Base-by-base conservation (phyloP, 2,329 filamentous ascomycete species). In the Fusarium kyushuense region DNA sequence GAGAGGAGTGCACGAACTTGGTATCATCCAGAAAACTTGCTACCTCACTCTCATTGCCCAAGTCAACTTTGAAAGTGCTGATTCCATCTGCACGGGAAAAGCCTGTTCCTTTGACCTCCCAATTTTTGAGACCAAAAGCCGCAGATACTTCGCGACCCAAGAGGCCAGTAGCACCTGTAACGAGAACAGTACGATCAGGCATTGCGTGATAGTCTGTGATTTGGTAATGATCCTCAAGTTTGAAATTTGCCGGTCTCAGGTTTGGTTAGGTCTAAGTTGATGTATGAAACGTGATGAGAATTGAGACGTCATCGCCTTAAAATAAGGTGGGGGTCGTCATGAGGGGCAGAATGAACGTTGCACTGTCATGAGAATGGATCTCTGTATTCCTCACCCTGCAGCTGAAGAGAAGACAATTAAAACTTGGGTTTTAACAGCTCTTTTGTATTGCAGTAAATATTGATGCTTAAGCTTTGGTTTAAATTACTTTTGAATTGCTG, bases 121-220 rank as follows among this genome's bases (percentile, higher is more conserved):
- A 97, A 36, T 70, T 70, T 21, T 70, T 70, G 58, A 84, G 79
- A 54, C 89, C 82, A 77, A 97, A 97, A 14, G 87, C 87, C 64
- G 86, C 87, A 55, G 90, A 83, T 13, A 97, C 91, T 77, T 96
- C 89, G 42, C 93, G 88, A 48, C 94, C 94, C 3, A 97, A 86
- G 13, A 97, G 85, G 55, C 94, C 94, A 21, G 92, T 95, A 36
- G 93, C 93, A 58, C 94, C 94, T 9, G 94, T 97, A 56, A 97
- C 82, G 27, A 97, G 84, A 12, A 87, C 93, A 27, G 85, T 89
- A 16, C 72, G 72, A 32, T 69, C 61, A 48, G 63, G 6, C 67
- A 69, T 69, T 45, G n/a, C 12, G 30, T 14, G 19, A 33, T 10
- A 6, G 21, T 30, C 16, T 49, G 16, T 11, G 21, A 17, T 25